phyloP scores from a whole-genome alignment of 768 basidiomycete genomes.

The Mycena alexandri region DNA sequence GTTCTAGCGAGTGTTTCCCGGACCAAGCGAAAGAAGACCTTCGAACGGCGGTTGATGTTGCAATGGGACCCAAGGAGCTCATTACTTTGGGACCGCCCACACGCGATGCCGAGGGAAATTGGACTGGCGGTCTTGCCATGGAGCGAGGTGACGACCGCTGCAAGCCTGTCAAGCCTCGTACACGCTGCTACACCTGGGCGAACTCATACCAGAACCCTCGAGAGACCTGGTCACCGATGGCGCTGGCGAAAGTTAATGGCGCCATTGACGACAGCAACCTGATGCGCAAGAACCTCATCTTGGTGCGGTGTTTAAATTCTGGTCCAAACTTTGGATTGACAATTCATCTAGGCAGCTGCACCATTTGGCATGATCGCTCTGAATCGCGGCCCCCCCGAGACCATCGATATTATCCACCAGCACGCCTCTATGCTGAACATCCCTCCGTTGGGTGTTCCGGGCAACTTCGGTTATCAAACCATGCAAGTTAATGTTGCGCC shows the following conservation, averaged over 20 bases:
- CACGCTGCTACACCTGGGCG: conserved; percentile 16
- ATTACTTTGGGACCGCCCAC: not conserved
- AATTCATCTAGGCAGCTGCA: conserved; percentile 4
- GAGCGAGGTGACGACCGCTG: conserved; percentile 20
- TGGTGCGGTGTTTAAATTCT: not conserved
- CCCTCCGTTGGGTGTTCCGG: conserved; percentile 1
- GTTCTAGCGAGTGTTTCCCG: not conserved
- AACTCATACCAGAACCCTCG: conserved; percentile 8
- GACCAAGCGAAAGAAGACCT: not conserved
- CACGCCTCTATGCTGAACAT: conserved; percentile 16
- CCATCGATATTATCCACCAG: not conserved
- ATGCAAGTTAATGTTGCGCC: conserved; percentile 10
- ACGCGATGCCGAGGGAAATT: not conserved
- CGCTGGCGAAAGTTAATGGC: conserved; percentile 3
- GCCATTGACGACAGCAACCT: not conserved
- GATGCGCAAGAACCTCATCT: not conserved
- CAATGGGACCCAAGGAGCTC: not conserved
- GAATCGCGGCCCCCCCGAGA: not conserved
- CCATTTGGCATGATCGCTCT: not conserved
- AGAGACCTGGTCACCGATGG: not conserved
- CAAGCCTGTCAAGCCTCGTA: conserved; percentile 10
- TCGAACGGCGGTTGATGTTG: not conserved
- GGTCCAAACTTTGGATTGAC: too few species aligned
- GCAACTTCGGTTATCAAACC: conserved; percentile 6
- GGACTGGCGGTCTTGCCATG: conserved; percentile 11